Percentiles rank a stretch among this genome's conserved stretches.
Evolutionary conservation across 371 early-diverging fungal species (phyloP).

Genomic region (Mortierella sp.): DNA sequence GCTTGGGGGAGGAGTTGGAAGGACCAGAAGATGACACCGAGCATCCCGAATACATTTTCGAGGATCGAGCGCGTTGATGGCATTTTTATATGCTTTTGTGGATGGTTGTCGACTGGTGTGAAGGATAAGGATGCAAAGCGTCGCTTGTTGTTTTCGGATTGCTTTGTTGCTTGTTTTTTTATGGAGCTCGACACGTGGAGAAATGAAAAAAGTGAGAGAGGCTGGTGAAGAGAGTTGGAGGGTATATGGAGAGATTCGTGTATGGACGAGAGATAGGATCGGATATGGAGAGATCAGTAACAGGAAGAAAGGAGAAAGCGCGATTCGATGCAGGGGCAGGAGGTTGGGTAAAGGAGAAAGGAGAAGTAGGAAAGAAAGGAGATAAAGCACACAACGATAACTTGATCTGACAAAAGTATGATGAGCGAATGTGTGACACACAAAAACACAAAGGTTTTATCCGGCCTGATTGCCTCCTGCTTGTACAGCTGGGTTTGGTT

Average conservation of each 20-base stretch:
- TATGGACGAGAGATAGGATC: background rate
- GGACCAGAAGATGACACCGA: slow-evolving; percentile 72
- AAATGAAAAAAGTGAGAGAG: background rate
- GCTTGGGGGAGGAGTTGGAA: slow-evolving; percentile 72
- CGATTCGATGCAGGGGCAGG: background rate
- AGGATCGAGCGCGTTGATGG: slow-evolving; percentile 32
- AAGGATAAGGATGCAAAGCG: too few species aligned
- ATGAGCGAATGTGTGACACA: too few species aligned
- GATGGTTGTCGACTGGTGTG: background rate
- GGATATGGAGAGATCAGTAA: background rate
- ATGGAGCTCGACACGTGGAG: background rate
- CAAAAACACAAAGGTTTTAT: background rate
- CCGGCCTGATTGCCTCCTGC: background rate
- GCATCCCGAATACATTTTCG: slow-evolving; percentile 66
- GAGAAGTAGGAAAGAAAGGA: background rate
- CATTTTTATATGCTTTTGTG: slow-evolving; percentile 13
- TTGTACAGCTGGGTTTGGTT: background rate
- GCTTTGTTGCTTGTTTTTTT: background rate
- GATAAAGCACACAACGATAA: background rate
- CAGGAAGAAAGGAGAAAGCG: background rate
- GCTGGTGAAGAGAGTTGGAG: background rate
- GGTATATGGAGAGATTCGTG: too few species aligned
- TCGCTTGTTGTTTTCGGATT: background rate
- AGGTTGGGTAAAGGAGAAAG: background rate
- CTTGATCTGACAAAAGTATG: too few species aligned